phyloP scores from a whole-genome alignment of 345 rosid species.

The Lagerstroemia speciosa region DNA sequence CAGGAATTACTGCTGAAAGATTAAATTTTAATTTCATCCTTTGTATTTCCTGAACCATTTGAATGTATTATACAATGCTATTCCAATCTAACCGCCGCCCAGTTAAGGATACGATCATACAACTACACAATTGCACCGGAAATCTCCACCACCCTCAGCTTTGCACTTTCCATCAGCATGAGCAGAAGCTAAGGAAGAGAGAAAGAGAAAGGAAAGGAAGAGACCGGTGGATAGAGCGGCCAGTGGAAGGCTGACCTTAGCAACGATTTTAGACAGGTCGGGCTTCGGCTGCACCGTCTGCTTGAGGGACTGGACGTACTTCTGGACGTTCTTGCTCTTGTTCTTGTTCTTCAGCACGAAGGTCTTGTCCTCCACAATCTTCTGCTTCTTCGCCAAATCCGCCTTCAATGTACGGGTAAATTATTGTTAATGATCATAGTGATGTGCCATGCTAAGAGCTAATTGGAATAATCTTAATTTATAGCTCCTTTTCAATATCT shows the following conservation, averaged over 20 bases:
- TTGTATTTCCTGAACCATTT: too few species aligned
- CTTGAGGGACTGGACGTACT: conserved; percentile 79
- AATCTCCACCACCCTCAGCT: neutral
- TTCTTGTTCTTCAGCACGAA: conserved; percentile 91
- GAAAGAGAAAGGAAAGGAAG: neutral
- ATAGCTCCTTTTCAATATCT: too few species aligned
- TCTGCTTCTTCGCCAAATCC: conserved; percentile 89
- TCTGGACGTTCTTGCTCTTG: conserved; percentile 92
- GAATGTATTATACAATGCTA: too few species aligned
- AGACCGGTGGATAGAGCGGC: neutral
- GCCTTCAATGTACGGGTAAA: too few species aligned
- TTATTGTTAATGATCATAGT: too few species aligned
- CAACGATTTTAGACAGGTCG: conserved; percentile 55
- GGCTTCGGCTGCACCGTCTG: conserved; percentile 73
- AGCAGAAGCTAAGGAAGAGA: neutral
- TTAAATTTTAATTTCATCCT: too few species aligned
- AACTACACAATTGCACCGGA: neutral
- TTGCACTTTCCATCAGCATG: neutral
- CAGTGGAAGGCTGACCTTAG: conserved; percentile 40
- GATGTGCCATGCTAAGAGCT: too few species aligned
- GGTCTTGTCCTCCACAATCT: conserved; percentile 86
- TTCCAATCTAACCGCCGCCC: too few species aligned
- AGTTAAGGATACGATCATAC: neutral
- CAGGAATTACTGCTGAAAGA: neutral
- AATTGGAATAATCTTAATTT: too few species aligned